Evolutionary conservation across 371 early-diverging fungal genomes (phyloP).

Genomic region (Lichtheimia corymbifera): DNA sequence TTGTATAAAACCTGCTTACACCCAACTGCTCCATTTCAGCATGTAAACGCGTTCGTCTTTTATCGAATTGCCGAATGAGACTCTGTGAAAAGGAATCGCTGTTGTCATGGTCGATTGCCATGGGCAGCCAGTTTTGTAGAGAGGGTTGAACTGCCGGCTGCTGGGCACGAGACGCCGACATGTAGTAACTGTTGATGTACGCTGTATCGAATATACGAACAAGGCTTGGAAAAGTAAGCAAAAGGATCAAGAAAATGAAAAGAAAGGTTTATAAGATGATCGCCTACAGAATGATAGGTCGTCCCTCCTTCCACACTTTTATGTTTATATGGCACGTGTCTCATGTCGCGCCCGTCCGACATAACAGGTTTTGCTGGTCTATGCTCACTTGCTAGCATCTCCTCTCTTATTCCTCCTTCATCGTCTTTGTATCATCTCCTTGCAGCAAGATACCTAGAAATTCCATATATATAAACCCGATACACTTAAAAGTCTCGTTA

Average conservation of each 20-base stretch:
- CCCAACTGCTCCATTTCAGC: conserved; percentile 27
- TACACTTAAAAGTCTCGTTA: no score
- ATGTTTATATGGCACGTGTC: conserved; percentile 16
- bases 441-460: no score
- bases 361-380: no score
- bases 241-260: not conserved
- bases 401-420: no score
- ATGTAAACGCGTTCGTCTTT: conserved; percentile 32
- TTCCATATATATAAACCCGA: no score
- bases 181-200: not conserved
- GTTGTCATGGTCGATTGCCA: conserved; percentile 9
- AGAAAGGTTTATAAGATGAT: not conserved
- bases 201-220: not conserved
- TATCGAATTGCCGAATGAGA: conserved; percentile 42
- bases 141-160: not conserved
- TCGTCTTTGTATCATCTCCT: no score
- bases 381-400: no score
- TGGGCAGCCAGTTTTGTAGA: conserved; percentile 11
- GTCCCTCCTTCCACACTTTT: conserved; percentile 11
- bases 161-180: conserved; percentile 18
- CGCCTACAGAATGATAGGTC: not conserved
- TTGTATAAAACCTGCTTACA: not conserved
- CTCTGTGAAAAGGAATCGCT: conserved; percentile 39
- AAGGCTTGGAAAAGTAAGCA: not conserved
- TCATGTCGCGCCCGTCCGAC: not conserved